Evolutionary conservation across 1,139 yeast genomes (phyloP), one percentile per base, ranked within the genome.

Genomic region (Blastobotrys capitulatus): DNA sequence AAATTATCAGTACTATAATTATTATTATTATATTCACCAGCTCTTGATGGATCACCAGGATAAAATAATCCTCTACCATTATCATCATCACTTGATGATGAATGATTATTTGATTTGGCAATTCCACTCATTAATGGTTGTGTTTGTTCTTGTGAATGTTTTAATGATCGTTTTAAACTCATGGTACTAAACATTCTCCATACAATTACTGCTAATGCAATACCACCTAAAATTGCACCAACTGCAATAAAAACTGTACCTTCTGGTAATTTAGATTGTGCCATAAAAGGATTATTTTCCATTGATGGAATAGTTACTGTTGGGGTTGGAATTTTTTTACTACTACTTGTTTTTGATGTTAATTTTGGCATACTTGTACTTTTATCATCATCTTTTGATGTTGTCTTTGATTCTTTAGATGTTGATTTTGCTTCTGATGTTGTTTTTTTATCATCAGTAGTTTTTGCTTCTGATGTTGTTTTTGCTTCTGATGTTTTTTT

Each of bases 181-280:
- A 55, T 52, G 19, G 54, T 54, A 26, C 55, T 58, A 10, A 56
- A 57, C 44, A 59, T 46, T 49, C 63, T 46, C 71, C 71, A 67
- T 10, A 52, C 63, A 26, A 75, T 65, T 48, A 79, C 73, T 4
- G 73, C 76, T 48, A 77, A 58, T 26, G 75, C 67, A 15, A 81
- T 68, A 25, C 77, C 79, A 1, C 83, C 86, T 2, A 83, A 79
- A 41, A 82, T 73, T 12, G 83, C 73, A 0, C 94, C 95, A 27
- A 85, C 84, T 0, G 86, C 86, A 53, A 86, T 86, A 66, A 86
- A 86, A 2, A 86, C 89, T 0, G 92, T 83, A 1, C 95, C 95
- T 47, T 77, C 73, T 1, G 88, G 86, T 47, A 74, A 71, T 32
- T 61, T 64, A 12, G 78, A 70, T 46, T 73, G 67, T 54, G 75